Base-by-base conservation (phyloP, 768 basidiomycete genomes). In the Gloeostereum incarnatum region DNA sequence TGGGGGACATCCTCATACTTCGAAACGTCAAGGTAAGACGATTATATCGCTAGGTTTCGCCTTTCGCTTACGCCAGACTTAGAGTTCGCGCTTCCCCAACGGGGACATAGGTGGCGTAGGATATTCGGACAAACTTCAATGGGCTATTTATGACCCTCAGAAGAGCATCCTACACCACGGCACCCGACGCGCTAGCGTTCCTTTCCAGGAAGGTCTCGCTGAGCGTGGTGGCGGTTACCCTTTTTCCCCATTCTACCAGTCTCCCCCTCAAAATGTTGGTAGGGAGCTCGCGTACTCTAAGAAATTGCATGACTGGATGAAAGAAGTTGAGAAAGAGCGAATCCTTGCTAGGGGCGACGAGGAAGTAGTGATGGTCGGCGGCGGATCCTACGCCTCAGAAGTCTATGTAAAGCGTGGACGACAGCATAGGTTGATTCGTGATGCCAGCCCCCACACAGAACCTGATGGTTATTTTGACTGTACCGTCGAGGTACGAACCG, bases 401-500 rank as follows among this genome's bases (percentile, higher is more conserved):
- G 31, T 18, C 36, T 40, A 34, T 30, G 42, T 35, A 2, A 31
- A 35, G 38, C 33, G 36, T 25, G 1, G 2, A 25, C 63, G 69
- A 33, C 50, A 55, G 30, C 78, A 78, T 44, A 56, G 62, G 18
- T 53, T 78, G 13, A 60, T 80, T 39, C 62, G 62, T n/a, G 71
- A 78, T 31, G 65, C 62, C 9, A 60, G 60, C 6, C 73, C 75
- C 1, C 49, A 62, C 34, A 55, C 58, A 14, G 53, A 54, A 8
- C 71, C 72, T 2, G 35, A 43, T 16, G 72, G 73, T 1, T 81
- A 67, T 51, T 80, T 81, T 50, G 65, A 81, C 39, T 80, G 78
- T 34, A 78, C 74, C 0, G 62, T 77, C 11, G 73, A 81, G 64
- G 80, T 79, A 44, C 46, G 61, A 35, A 8, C 32, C 18, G n/a